Percentiles rank a stretch among this genome's conserved stretches.
Conservation (phyloP, 2,329 filamentous ascomycete genomes). For the Dryadomyces quercivorus region DNA sequence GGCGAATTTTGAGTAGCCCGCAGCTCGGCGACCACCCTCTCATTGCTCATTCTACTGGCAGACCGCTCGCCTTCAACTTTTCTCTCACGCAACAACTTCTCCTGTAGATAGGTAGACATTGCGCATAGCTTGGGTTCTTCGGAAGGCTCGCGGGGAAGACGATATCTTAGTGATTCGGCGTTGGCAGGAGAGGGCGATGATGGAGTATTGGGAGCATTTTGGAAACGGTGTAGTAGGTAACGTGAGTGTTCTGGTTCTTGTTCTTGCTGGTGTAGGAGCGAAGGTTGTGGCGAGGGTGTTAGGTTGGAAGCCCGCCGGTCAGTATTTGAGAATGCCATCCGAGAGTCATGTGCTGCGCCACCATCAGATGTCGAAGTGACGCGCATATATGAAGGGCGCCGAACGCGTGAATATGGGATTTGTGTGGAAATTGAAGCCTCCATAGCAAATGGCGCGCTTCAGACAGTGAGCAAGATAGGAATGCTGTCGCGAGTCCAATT, state of each 20-base stretch:
- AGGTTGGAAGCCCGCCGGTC: slow-evolving; percentile 4
- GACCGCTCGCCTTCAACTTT: slow-evolving; percentile 34
- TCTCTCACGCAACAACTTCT: slow-evolving; percentile 40
- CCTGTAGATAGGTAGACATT: slow-evolving; percentile 40
- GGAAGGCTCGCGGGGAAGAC: slow-evolving; percentile 13
- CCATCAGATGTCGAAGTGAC: slow-evolving; percentile 7
- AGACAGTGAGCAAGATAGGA: neutral
- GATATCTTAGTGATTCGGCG: slow-evolving; percentile 5
- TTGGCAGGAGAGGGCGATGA: slow-evolving; percentile 5
- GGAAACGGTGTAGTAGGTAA: slow-evolving; percentile 8
- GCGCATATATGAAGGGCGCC: slow-evolving; percentile 6
- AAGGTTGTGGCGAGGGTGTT: slow-evolving; percentile 8
- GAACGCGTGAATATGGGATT: slow-evolving; percentile 1
- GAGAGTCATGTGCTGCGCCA: neutral
- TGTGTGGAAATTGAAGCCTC: slow-evolving; percentile 5
- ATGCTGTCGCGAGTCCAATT: too few relatives aligned
- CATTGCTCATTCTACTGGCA: slow-evolving; percentile 23
- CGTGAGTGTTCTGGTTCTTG: neutral
- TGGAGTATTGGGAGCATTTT: slow-evolving; percentile 2
- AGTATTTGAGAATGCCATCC: neutral
- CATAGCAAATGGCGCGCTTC: slow-evolving; percentile 2
- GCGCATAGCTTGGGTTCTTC: slow-evolving; percentile 27
- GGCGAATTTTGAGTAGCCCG: slow-evolving; percentile 27
- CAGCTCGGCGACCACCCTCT: slow-evolving; percentile 26
- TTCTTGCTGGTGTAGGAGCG: neutral